phyloP scores from a whole-genome alignment of 495 filamentous ascomycete species.

The Podospora appendiculata region DNA sequence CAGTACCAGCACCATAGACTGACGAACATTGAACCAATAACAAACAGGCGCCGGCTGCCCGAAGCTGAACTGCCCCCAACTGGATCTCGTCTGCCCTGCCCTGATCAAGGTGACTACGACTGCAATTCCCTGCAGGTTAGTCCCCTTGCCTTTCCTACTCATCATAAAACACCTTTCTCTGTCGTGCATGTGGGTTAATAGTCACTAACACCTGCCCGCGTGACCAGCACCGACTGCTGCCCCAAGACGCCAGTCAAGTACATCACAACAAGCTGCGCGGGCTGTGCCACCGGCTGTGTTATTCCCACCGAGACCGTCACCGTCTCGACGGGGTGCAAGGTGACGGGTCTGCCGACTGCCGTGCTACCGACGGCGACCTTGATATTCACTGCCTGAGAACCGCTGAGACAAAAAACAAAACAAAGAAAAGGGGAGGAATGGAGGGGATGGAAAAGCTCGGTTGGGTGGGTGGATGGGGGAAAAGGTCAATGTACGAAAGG shows the following conservation, averaged over 20 bases:
- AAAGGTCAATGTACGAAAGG: too few relatives aligned
- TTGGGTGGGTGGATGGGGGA: too few relatives aligned
- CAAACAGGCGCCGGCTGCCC: not conserved
- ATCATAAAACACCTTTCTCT: too few relatives aligned
- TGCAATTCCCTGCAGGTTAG: constrained; percentile 25
- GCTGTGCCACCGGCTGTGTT: constrained; percentile 21
- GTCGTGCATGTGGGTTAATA: too few relatives aligned
- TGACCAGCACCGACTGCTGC: constrained; percentile 31
- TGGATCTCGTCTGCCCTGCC: not conserved
- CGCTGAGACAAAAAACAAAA: too few relatives aligned
- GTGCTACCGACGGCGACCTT: too few relatives aligned
- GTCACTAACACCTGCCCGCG: too few relatives aligned
- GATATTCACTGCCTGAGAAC: too few relatives aligned
- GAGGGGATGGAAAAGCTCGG: too few relatives aligned
- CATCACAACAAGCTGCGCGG: constrained; percentile 21
- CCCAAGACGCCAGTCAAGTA: constrained; percentile 27
- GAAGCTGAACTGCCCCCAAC: not conserved
- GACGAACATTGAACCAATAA: too few relatives aligned
- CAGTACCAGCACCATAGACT: too few relatives aligned
- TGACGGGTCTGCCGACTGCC: constrained; percentile 8
- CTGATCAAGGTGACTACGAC: constrained; percentile 17
- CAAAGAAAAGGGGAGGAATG: too few relatives aligned
- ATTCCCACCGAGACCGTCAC: constrained; percentile 29
- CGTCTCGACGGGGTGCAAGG: constrained; percentile 28
- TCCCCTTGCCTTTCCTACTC: not conserved